Base-by-base conservation (phyloP, 352 stramenopile species). In the Globisporangium lucens region DNA sequence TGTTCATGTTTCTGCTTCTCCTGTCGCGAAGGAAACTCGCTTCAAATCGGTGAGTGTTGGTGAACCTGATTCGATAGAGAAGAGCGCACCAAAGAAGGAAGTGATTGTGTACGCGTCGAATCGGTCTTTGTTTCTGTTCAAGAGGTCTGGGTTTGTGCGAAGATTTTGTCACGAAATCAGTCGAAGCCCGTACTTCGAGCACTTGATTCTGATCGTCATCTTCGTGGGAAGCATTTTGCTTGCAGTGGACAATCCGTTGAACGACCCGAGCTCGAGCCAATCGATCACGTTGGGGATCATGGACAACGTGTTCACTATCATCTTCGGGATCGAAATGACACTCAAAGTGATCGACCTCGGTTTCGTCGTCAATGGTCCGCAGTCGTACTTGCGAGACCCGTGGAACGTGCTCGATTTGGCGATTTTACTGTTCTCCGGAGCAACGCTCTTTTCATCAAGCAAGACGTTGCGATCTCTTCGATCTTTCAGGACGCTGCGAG, bases 361-460 rank as follows among this genome's bases (percentile, higher is more conserved):
- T 0, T 84, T 97, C 29, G 4, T 85, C 5, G 56, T 88, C 36
- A 87, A 83, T 35, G 76, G 85, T 30, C 61, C 67, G 24, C 35
- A 62, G 8, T 77, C 87, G 22, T 97, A 97, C 66, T 52, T 97
- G 20, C 72, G 79, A 17, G 71, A 87, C 57, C 66, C 73, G 9
- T 97, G 89, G 89, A 95, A 95, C 62, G 57, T 90, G 0, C 69
- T 97, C 46, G 88, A 97, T 61, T 82, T 90, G 57, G 30, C 68
- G 33, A 88, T 96, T 46, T 67, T 96, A 3, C 49, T 83, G 10
- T 73, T 83, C 24, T 89, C 80, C 0, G 67, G 86, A 2, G 43
- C 75, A 12, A 82, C 75, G 53, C 22, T 85, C 1, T 74, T 84
- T 29, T 80, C 73, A 5, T 78, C 73, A 2, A 80, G 69, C 67